Evolutionary conservation across 108 stramenopile species (phyloP).

Genomic region (Fragilaria crotonensis): DNA sequence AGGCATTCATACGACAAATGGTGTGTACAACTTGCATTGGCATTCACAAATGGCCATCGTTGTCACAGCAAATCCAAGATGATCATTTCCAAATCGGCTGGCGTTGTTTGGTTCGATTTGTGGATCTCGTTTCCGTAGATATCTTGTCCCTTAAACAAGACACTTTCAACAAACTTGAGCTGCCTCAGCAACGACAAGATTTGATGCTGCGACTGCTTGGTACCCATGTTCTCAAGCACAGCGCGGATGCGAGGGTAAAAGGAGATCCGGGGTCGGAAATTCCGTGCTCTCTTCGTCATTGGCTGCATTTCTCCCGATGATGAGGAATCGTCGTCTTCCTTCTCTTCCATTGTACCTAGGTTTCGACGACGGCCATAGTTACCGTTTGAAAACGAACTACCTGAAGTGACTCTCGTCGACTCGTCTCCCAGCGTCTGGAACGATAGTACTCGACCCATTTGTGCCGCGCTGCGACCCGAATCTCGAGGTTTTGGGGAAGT

Average conservation of each 20-base stretch:
- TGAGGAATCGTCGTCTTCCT: conserved; percentile 26
- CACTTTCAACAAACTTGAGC: conserved; percentile 66
- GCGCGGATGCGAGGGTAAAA: conserved; percentile 68
- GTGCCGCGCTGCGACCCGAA: too few species aligned
- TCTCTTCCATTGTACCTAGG: conserved; percentile 28
- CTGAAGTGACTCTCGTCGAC: conserved; percentile 23
- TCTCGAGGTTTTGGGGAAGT: too few species aligned
- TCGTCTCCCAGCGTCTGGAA: conserved; percentile 24
- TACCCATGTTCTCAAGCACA: conserved; percentile 48
- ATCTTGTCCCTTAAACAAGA: conserved; percentile 47
- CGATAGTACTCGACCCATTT: conserved; percentile 15
- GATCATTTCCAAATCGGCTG: conserved; percentile 72
- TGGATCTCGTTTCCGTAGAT: conserved; percentile 42
- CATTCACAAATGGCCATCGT: too few species aligned
- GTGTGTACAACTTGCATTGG: too few species aligned
- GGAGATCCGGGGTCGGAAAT: conserved; percentile 56
- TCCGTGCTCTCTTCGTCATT: conserved; percentile 68
- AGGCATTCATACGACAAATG: too few species aligned
- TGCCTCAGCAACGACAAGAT: conserved; percentile 60
- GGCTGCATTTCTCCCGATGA: too few species aligned
- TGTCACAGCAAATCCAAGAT: conserved; percentile 66
- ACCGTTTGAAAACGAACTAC: conserved; percentile 17
- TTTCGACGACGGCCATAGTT: conserved; percentile 37
- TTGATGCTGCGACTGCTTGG: conserved; percentile 43
- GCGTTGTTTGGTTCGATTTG: conserved; percentile 8